Base-by-base conservation (phyloP, 768 basidiomycete species). In the Suillus paluster region DNA sequence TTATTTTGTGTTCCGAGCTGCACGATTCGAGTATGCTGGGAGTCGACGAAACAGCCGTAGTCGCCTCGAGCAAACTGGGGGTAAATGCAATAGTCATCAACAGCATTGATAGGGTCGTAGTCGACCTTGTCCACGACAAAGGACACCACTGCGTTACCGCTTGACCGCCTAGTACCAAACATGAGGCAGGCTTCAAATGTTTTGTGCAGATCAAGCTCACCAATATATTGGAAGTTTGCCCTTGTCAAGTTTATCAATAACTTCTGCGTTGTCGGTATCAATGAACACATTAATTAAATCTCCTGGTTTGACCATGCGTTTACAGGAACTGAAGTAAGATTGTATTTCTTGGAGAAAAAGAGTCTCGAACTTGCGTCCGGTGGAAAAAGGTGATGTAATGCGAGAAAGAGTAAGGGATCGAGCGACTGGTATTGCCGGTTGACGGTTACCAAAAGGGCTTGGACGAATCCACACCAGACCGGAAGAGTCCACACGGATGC, bases 21-120 rank as follows among this genome's bases (percentile, higher is more conserved):
- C 9, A 91, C 74, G 68, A 98, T 85, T 58, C 87, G 86, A 21
- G 97, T 97, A 8, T 82, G 71, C 2, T 80, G 71, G 1, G 87
- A 76, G 67, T 98, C 93, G 21, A 97, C 81, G 84, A 91, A 92
- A 68, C 91, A 96, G 0, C 97, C 97, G 19, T 95, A 71, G 67
- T 92, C 86, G 5, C 91, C 92, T 21, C 82, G 73, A 0, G 82
- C 81, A 2, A 82, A 82, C 17, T 86, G 84, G 25, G 83, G 78
- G 65, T 86, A 84, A 7, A 84, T 71, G 63, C 88, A 72, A 42
- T 61, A 65, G 36, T 74, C 73, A 44, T 76, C 72, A 10, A 34
- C 38, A 21, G 23, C 73, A 38, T 80, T 68, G 7, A 86, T 71
- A 0, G 86, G 76, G 57, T 87, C 86, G 69, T 87, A 85, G 36